phyloP scores from a whole-genome alignment of 2,329 filamentous ascomycete species.

The Huntiella omanensis region DNA sequence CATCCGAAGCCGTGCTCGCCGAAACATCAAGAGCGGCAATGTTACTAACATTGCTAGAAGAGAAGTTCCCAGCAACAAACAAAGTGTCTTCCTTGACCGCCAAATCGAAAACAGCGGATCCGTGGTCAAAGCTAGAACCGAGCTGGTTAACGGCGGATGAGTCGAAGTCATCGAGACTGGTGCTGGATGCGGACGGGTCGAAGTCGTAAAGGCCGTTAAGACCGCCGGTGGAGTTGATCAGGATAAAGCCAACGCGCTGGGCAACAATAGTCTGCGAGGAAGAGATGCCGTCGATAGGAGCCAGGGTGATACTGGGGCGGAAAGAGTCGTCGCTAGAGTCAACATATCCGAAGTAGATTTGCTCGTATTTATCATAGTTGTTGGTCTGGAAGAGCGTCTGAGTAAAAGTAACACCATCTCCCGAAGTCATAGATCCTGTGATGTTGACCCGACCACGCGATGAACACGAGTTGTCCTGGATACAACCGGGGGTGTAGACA shows the following conservation, averaged over 20 bases:
- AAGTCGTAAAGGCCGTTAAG: slow-evolving; percentile 87
- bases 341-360: slow-evolving; percentile 70
- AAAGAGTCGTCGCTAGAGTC: slow-evolving; percentile 57
- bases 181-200: slow-evolving; percentile 36
- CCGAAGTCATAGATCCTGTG: slow-evolving; percentile 47
- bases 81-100: slow-evolving; percentile 42
- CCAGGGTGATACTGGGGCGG: slow-evolving; percentile 61
- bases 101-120: slow-evolving; percentile 55
- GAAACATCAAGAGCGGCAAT: slow-evolving; percentile 54
- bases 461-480: slow-evolving; percentile 56
- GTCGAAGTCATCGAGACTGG: slow-evolving; percentile 40
- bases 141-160: slow-evolving; percentile 60
- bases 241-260: slow-evolving; percentile 62
- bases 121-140: slow-evolving; percentile 46
- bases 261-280: slow-evolving; percentile 63
- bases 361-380: slow-evolving; percentile 90
- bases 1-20: slow-evolving; percentile 40
- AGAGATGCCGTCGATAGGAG: slow-evolving; percentile 45
- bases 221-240: slow-evolving; percentile 55
- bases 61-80: slow-evolving; percentile 75
- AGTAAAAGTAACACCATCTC: slow-evolving; percentile 28
- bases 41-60: slow-evolving; percentile 47
- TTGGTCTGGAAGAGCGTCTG: slow-evolving; percentile 73
- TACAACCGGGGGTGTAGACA: slow-evolving; percentile 82
- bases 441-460: slow-evolving; percentile 68